Percentiles rank a stretch among this genome's conserved stretches.
Evolutionary conservation across 768 basidiomycete genomes (phyloP).

Genomic region (Lyophyllum semitale): DNA sequence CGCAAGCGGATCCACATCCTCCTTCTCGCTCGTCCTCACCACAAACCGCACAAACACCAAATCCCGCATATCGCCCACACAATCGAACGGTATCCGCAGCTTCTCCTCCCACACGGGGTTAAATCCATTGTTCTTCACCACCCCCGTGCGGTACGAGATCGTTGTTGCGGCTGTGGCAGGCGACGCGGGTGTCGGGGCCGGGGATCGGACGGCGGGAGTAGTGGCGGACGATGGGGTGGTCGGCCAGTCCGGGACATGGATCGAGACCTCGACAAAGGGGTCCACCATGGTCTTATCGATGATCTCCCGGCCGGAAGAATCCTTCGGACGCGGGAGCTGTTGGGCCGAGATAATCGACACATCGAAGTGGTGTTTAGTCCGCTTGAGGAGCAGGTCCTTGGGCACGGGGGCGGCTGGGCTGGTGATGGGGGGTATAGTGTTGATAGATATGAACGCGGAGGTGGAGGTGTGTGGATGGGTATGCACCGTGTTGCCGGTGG

Average conservation of each 20-base stretch:
- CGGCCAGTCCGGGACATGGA: slow-evolving; percentile 82
- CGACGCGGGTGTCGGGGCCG: slow-evolving; percentile 11
- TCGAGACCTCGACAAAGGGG: slow-evolving; percentile 69
- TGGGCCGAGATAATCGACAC: slow-evolving; percentile 57
- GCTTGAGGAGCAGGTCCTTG: slow-evolving; percentile 61
- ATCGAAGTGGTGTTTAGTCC: slow-evolving; percentile 63
- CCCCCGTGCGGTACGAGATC: slow-evolving; percentile 58
- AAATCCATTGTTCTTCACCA: slow-evolving; percentile 88
- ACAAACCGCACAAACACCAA: slow-evolving; percentile 84
- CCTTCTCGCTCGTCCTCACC: slow-evolving; percentile 66
- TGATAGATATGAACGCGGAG: background rate
- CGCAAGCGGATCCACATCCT: slow-evolving; percentile 68
- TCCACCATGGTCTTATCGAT: slow-evolving; percentile 58
- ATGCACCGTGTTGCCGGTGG: background rate
- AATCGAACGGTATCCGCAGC: slow-evolving; percentile 72
- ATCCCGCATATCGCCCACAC: slow-evolving; percentile 77
- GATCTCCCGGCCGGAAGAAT: slow-evolving; percentile 67
- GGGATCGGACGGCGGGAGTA: slow-evolving; percentile 3
- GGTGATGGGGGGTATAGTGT: background rate
- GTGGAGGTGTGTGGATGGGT: background rate
- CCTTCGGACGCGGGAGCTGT: slow-evolving; percentile 80
- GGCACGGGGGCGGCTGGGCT: slow-evolving; percentile 19
- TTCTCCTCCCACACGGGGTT: slow-evolving; percentile 88
- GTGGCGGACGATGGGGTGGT: slow-evolving; percentile 21
- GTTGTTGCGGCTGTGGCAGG: slow-evolving; percentile 40